A percentile compares a stretch with the other conserved stretches of the same genome.
Evolutionary conservation across 1,139 yeast species (phyloP).

Genomic region (Keqinozyma sinolaborantium): DNA sequence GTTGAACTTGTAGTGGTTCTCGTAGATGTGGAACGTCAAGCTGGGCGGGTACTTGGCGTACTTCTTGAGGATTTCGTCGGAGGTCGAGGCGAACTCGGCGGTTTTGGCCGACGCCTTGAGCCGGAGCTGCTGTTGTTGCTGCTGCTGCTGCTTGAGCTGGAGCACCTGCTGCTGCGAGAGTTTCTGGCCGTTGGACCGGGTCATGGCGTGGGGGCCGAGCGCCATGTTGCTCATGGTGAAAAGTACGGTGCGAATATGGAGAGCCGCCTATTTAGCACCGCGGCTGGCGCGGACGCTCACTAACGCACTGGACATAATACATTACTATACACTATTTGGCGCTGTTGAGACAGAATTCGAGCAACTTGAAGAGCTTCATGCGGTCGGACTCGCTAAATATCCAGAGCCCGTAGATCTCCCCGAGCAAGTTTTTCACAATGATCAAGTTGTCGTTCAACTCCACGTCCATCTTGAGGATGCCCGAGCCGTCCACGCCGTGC

Average conservation of each 20-base stretch:
- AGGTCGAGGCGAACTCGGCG: slow-evolving; percentile 65
- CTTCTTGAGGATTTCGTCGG: slow-evolving; percentile 73
- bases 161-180: slow-evolving; percentile 14
- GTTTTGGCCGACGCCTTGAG: slow-evolving; percentile 31
- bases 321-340: too few species aligned
- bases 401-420: slow-evolving; percentile 89
- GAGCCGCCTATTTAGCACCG: too few species aligned
- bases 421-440: slow-evolving; percentile 71
- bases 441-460: slow-evolving; percentile 78
- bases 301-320: too few species aligned
- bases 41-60: slow-evolving; percentile 80
- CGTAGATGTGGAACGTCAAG: slow-evolving; percentile 83
- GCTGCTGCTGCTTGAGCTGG: slow-evolving; percentile 38
- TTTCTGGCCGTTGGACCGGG: slow-evolving; percentile 1
- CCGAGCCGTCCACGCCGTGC: slow-evolving; percentile 35
- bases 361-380: slow-evolving; percentile 52
- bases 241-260: too few species aligned
- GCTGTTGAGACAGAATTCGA: slow-evolving; percentile 53
- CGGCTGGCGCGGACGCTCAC: too few species aligned
- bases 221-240: too few species aligned
- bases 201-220: background rate
- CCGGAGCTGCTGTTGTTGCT: slow-evolving; percentile 26
- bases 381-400: slow-evolving; percentile 77
- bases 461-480: slow-evolving; percentile 58
- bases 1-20: slow-evolving; percentile 81